Evolutionary conservation across 768 basidiomycete species (phyloP), one percentile per base, ranked within the genome.

Genomic region (Mycena floridula): DNA sequence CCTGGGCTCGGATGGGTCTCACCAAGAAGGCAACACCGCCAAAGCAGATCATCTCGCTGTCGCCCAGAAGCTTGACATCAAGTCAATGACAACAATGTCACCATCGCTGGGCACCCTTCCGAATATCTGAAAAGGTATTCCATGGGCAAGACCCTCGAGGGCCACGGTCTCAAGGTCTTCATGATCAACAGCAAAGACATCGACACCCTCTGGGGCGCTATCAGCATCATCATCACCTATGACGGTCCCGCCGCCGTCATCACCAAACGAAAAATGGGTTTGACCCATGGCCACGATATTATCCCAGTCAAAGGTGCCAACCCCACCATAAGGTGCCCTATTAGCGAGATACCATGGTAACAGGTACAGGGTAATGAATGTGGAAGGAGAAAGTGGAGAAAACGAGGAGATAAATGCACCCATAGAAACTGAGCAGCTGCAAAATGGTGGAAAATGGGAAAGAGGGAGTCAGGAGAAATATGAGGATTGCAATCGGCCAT

Each of bases 21-120:
- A 92, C 59, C 90, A 93, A 60, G 90, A 92, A 59, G 90, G 90
- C 13, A 85, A 92, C 58, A 88, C 92, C 54, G 89, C 90, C 2
- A 89, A 93, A 59, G 90, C 90, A 13, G 90, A 89, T 12, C 74
- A 89, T 15, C 72, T 93, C 25, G 89, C 90, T n/a, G 90, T 90
- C 32, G 89, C 90, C 2, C 82, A 91, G 58, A 63, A 70, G 35
- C 69, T 93, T 53, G 89, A 91, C 59, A 77, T 93, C 62, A 93
- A 93, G 82, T 93, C 50, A 90, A 93, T 54, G 88, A 91, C 64
- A 92, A 93, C 64, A 82, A 93, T 59, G 89, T 92, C 52, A 92
- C 89, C 7, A 93, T 92, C 48, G 81, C 89, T n/a, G 90, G 90
- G 0, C 89, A 92, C 56, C 90, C 90, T 4, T 90, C 88, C 12